Base-by-base conservation (phyloP, 495 filamentous ascomycete genomes). In the Tricharina praecox region DNA sequence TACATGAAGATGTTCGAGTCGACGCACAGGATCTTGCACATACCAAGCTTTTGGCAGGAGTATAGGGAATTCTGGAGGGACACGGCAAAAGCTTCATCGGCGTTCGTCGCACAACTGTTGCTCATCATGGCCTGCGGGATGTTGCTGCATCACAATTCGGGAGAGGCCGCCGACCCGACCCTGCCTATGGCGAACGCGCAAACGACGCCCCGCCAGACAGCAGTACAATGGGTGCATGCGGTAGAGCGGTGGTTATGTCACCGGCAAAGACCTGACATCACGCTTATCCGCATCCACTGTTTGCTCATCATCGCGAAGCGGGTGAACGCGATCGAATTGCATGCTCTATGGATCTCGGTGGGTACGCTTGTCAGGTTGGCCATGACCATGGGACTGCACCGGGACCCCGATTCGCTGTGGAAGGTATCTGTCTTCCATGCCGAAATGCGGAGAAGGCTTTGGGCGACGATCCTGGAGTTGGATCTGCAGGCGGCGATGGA, bases 381-480 rank as follows among this genome's bases (percentile, higher is more conserved):
- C 26, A 65, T 80, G 40, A 65, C 66, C 37, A 75, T 79, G 63
- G 78, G 77, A 1, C 63, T 80, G 9, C 75, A 82, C 50, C 63
- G 70, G 3, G 76, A 79, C 35, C 75, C 76, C 0, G 59, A 64
- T 24, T 50, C 52, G 23, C 54, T 72, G 1, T 61, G 66, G 3
- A 60, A 56, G 20, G 64, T 66, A 51, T 58, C 68, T 1, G 47
- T 50, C 0, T 71, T 78, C 23, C 65, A 67, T 11, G 68, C 73
- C 38, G 79, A 84, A 60, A 73, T 81, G 67, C 70, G 78, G n/a
- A 63, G 78, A 36, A 67, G 79, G 18, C 64, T 84, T 10, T 82
- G 78, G 78, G 71, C 69, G n/a, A 77, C 75, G 0, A 72, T 79
- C 13, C 48, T 81, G 25, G 77, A 80, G 58, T 62, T 79, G 4